Percentiles rank a stretch among this genome's conserved stretches.
phyloP scores from a whole-genome alignment of 2,329 filamentous ascomycete species.

The Microsporum audouinii region DNA sequence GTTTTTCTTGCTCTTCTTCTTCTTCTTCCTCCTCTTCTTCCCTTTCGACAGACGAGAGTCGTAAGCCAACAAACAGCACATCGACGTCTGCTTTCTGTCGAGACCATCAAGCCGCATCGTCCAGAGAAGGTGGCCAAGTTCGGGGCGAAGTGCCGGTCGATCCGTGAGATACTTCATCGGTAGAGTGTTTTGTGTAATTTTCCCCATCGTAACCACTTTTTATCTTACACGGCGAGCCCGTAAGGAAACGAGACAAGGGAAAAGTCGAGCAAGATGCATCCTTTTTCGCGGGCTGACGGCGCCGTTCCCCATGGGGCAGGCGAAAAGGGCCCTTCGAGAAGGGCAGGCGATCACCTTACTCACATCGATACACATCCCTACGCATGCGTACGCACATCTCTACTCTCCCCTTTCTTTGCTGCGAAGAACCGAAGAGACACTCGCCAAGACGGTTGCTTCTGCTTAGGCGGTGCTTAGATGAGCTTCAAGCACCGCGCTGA shows the following conservation, averaged over 20 bases:
- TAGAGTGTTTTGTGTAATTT: too few species aligned
- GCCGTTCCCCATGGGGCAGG: constrained; percentile 4
- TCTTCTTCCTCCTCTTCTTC: neutral
- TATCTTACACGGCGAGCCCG: neutral
- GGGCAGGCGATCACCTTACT: neutral
- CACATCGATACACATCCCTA: too few species aligned
- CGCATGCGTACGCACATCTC: too few species aligned
- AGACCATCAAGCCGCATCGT: too few species aligned
- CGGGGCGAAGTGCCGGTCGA: neutral
- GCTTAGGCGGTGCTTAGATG: neutral
- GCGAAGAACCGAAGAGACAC: neutral
- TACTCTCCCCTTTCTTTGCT: too few species aligned
- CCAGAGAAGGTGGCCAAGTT: neutral
- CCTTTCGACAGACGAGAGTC: too few species aligned
- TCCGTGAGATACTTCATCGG: neutral
- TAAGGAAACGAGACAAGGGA: neutral
- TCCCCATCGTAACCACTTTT: too few species aligned
- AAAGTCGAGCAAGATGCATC: neutral
- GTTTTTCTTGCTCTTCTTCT: too few species aligned
- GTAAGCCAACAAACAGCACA: too few species aligned
- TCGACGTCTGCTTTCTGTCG: neutral
- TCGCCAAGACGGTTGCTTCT: neutral
- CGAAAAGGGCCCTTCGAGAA: neutral
- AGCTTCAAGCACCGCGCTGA: neutral
- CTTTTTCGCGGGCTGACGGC: neutral